Evolutionary conservation across 768 basidiomycete species (phyloP).

Genomic region (Fomitopsis serialis): DNA sequence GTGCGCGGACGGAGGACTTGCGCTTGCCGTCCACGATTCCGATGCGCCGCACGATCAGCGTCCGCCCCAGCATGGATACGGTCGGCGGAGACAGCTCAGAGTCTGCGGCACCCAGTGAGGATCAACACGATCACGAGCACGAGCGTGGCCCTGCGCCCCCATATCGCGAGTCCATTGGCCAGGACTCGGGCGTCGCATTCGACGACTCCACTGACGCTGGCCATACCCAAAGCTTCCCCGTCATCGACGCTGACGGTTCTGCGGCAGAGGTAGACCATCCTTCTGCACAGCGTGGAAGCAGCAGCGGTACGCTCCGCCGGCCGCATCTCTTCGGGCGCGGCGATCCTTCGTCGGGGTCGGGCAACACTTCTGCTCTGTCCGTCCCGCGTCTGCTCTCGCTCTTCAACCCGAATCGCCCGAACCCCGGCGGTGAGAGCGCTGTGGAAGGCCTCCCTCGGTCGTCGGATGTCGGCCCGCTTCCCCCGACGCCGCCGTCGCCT

Average conservation of each 20-base stretch:
- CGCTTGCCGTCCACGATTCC: neutral
- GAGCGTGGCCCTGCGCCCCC: conserved; percentile 62
- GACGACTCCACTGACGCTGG: conserved; percentile 22
- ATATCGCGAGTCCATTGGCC: conserved; percentile 45
- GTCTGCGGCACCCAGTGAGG: conserved; percentile 20
- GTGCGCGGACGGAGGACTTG: neutral
- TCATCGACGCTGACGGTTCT: neutral
- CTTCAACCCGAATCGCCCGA: neutral
- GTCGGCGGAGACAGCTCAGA: conserved; percentile 10
- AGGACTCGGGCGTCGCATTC: conserved; percentile 20
- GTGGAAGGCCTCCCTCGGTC: conserved; percentile 14
- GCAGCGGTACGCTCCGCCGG: neutral
- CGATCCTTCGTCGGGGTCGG: neutral
- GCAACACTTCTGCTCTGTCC: neutral
- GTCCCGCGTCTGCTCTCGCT: conserved; percentile 1
- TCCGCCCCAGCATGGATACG: conserved; percentile 16
- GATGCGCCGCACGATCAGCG: neutral
- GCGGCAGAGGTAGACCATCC: neutral
- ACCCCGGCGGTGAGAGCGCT: conserved; percentile 3
- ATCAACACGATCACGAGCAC: conserved; percentile 14
- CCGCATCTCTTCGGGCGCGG: neutral
- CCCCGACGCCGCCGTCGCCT: neutral
- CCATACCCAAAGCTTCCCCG: neutral
- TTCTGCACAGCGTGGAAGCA: neutral
- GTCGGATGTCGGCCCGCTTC: conserved; percentile 24